A percentile compares a stretch with the other conserved stretches of the same genome.
These are phyloP conservation scores for Penicillium sp. DNA, from an alignment of 2,329 filamentous ascomycete species.

Conservation along the genomic window DNA sequence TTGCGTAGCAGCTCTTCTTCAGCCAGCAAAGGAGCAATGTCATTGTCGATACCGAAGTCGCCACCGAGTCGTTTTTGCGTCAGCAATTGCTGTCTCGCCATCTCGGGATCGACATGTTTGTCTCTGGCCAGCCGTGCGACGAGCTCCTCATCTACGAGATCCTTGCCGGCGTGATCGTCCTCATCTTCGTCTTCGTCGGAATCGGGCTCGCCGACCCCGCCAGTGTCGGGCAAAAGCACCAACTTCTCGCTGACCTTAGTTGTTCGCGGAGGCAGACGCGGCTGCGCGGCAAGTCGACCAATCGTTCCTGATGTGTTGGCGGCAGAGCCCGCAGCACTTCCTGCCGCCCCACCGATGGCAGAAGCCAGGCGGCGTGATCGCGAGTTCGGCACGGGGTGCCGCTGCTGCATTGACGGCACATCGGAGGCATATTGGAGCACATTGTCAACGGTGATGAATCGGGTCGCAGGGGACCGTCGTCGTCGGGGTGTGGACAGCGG, in stretches of 20 bases:
- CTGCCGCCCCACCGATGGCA: constrained; percentile 31
- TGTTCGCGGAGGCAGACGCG: constrained; percentile 74
- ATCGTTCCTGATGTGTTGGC: constrained; percentile 54
- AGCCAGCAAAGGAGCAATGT: constrained; percentile 49
- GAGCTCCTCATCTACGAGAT: constrained; percentile 38
- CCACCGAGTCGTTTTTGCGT: constrained; percentile 39
- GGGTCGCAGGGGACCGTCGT: constrained; percentile 53
- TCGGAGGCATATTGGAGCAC: constrained; percentile 91
- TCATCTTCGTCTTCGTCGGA: constrained; percentile 37
- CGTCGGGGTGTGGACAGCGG: constrained; percentile 25
- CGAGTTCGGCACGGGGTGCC: constrained; percentile 56
- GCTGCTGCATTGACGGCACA: constrained; percentile 89
- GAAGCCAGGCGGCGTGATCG: constrained; percentile 34
- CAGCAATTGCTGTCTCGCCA: constrained; percentile 32
- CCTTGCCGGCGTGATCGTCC: constrained; percentile 24
- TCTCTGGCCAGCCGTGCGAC: constrained; percentile 35
- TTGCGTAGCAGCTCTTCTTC: constrained; percentile 64
- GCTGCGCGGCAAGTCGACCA: constrained; percentile 54
- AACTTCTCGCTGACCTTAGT: constrained; percentile 96
- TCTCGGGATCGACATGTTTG: constrained; percentile 35
- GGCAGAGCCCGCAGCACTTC: constrained; percentile 39
- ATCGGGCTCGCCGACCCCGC: constrained; percentile 35
- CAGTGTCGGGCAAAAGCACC: constrained; percentile 85
- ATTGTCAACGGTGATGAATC: constrained; percentile 85
- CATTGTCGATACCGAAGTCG: constrained; percentile 58